Conservation (phyloP, 2,329 filamentous ascomycete species). For the Diaporthe vexans region DNA sequence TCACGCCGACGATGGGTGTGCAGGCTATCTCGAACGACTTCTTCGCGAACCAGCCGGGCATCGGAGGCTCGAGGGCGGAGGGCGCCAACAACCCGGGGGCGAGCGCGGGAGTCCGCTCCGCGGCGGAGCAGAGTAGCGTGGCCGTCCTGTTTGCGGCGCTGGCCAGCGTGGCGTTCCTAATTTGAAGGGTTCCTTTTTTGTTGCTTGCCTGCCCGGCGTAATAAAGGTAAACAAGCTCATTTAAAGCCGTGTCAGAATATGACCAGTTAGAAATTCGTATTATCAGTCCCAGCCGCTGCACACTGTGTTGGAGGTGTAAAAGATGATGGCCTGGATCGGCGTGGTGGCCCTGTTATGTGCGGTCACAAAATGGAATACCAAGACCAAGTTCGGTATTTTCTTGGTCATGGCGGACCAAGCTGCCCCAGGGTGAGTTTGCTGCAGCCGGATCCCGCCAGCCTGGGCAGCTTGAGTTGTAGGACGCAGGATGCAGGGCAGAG, state of each 20-base stretch:
- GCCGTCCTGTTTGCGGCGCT: conserved; percentile 21
- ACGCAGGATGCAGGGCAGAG: background rate
- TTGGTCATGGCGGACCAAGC: background rate
- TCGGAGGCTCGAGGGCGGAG: conserved; percentile 20
- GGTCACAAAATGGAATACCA: conserved; percentile 10
- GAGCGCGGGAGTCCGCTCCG: conserved; percentile 23
- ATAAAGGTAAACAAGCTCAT: background rate
- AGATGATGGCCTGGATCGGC: conserved; percentile 13
- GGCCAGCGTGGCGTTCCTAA: conserved; percentile 26
- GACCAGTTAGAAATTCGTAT: background rate
- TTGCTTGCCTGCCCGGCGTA: background rate
- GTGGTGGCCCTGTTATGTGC: background rate
- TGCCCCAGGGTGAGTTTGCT: background rate
- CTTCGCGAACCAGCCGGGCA: background rate
- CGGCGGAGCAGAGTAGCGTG: conserved; percentile 13
- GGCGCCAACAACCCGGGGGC: background rate
- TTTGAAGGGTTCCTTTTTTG: background rate
- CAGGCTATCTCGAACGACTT: conserved; percentile 32
- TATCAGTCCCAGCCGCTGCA: background rate
- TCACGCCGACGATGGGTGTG: conserved; percentile 43
- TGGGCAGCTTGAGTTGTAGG: background rate
- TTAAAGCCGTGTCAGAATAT: background rate
- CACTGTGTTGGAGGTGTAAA: background rate
- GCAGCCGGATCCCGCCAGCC: background rate
- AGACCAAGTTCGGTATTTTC: background rate